Conservation (phyloP, 2,329 filamentous ascomycete genomes). For the Ampelomyces quisqualis region DNA sequence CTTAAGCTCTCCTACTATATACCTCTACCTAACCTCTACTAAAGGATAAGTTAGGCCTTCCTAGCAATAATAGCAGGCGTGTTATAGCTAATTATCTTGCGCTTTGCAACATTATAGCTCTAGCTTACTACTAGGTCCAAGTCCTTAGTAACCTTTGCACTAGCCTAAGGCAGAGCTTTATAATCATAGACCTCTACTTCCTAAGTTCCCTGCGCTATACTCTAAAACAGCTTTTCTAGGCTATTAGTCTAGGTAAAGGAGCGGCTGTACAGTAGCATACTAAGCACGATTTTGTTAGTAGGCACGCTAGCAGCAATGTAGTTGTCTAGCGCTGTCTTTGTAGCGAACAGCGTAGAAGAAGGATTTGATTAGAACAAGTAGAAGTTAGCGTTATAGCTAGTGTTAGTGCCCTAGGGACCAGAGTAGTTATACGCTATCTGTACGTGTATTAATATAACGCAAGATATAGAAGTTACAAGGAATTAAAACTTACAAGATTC, state of each 20-base stretch:
- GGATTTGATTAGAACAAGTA: background rate
- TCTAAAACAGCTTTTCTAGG: background rate
- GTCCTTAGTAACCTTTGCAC: background rate
- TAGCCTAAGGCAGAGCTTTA: background rate
- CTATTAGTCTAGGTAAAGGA: background rate
- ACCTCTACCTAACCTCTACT: background rate
- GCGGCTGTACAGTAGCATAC: background rate
- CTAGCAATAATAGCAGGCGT: background rate
- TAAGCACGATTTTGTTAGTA: background rate
- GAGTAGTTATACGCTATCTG: background rate
- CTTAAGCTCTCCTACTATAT: background rate
- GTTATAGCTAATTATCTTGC: background rate
- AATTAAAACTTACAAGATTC: background rate
- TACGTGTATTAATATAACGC: background rate
- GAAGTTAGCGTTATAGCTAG: background rate
- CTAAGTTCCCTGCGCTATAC: background rate
- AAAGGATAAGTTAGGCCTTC: background rate
- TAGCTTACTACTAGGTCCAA: background rate
- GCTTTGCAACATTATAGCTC: background rate
- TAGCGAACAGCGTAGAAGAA: background rate
- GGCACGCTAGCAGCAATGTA: background rate
- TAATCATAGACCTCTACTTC: background rate
- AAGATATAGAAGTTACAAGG: background rate
- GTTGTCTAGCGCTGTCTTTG: background rate
- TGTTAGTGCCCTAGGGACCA: background rate